These are phyloP conservation scores for Cupressus sempervirens DNA, from an alignment of 75 land plant genomes.

Conservation along the genomic window DNA sequence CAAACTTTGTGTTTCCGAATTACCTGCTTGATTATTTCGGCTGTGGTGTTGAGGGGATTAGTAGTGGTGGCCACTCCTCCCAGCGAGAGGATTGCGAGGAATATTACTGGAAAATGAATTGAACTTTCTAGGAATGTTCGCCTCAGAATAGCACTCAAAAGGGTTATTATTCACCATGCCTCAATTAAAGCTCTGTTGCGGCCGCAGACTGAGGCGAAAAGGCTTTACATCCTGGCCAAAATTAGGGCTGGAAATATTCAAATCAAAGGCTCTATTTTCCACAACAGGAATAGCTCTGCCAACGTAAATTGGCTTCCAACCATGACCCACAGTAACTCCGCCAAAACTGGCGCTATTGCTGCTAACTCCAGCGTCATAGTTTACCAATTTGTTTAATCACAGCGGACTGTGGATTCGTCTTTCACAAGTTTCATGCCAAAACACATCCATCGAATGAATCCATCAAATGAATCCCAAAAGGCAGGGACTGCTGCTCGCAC, in stretches of 20 bases:
- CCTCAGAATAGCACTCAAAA: neutral
- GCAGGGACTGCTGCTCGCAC: too few species aligned
- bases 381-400: too few species aligned
- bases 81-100: slow-evolving; percentile 42
- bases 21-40: slow-evolving; percentile 57
- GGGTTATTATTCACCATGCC: neutral
- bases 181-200: neutral
- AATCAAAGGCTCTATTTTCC: neutral
- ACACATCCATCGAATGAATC: too few species aligned
- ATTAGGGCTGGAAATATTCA: neutral
- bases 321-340: neutral
- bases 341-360: neutral
- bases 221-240: neutral
- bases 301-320: slow-evolving; percentile 12
- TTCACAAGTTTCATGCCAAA: too few species aligned
- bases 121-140: slow-evolving; percentile 15
- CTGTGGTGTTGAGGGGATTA: slow-evolving; percentile 61
- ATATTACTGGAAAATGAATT: slow-evolving; percentile 37
- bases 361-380: neutral
- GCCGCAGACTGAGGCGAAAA: neutral
- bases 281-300: neutral
- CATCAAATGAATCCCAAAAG: too few species aligned
- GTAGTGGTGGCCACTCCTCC: slow-evolving; percentile 64
- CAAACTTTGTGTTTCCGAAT: too few species aligned
- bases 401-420: too few species aligned